A percentile compares a stretch with the other conserved stretches of the same genome.
phyloP scores from a whole-genome alignment of 306 rosid genomes.

The Fagus sylvatica region DNA sequence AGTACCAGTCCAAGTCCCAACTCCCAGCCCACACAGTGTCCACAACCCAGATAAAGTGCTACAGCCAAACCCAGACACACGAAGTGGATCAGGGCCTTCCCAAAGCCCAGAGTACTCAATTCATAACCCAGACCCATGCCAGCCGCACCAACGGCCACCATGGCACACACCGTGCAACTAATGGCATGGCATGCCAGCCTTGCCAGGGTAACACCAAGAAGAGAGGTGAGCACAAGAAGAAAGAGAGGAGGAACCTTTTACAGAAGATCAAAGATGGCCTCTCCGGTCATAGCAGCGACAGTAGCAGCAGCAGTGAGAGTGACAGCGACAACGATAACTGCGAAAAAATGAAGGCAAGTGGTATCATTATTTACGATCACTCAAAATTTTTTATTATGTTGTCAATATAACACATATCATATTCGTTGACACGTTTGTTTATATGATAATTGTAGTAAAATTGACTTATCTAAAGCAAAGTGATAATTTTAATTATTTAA shows the following conservation, averaged over 20 bases:
- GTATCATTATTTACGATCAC: neutral
- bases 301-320: conserved; percentile 21
- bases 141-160: neutral
- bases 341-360: conserved; percentile 19
- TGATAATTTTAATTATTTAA: too few species aligned
- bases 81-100: neutral
- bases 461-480: too few species aligned
- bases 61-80: neutral
- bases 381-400: neutral
- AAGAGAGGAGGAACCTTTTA: neutral
- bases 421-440: neutral
- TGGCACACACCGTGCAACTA: neutral
- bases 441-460: neutral
- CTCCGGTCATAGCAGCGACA: conserved; percentile 14
- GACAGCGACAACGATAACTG: neutral
- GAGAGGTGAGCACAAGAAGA: conserved; percentile 3
- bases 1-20: neutral
- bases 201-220: neutral
- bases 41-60: neutral
- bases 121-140: neutral
- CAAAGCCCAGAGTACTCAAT: neutral
- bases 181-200: neutral
- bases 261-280: conserved; percentile 23
- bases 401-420: neutral
- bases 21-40: neutral